phyloP scores from a whole-genome alignment of 306 rosid genomes.

The Ochetophila trinervis region DNA sequence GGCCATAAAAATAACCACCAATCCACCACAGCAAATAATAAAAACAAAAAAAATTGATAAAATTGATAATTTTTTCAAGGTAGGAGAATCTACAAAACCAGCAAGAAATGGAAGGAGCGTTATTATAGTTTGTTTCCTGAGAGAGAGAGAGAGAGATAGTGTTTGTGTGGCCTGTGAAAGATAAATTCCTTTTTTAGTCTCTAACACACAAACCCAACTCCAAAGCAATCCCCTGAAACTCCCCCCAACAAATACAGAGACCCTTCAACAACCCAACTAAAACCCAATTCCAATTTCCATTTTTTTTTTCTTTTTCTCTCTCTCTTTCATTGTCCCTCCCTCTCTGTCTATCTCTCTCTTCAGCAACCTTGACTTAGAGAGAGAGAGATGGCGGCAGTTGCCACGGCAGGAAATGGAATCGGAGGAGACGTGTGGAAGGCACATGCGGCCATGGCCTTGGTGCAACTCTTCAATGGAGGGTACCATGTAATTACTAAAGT shows the following conservation, averaged over 20 bases:
- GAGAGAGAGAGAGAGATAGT: too few species aligned
- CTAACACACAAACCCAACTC: too few species aligned
- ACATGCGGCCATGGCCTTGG: constrained; percentile 67
- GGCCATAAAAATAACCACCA: too few species aligned
- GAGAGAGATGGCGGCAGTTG: constrained; percentile 24
- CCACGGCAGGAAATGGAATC: constrained; percentile 24
- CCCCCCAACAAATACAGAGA: not conserved
- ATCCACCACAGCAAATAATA: too few species aligned
- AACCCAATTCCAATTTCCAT: not conserved
- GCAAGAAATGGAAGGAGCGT: too few species aligned
- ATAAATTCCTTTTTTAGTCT: too few species aligned
- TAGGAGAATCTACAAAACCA: too few species aligned
- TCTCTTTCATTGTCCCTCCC: not conserved
- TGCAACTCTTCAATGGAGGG: constrained; percentile 76
- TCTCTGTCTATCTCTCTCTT: not conserved
- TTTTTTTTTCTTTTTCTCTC: not conserved
- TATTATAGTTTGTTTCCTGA: too few species aligned
- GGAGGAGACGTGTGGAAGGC: constrained; percentile 56
- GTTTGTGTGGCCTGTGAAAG: too few species aligned
- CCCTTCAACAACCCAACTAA: constrained; percentile 11
- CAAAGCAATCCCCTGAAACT: too few species aligned
- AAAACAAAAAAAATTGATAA: too few species aligned
- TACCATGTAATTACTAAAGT: constrained; percentile 92
- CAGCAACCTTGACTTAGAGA: constrained; percentile 1
- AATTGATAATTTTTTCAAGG: too few species aligned